Percentiles rank a stretch among this genome's conserved stretches.
phyloP scores from a whole-genome alignment of 2,329 filamentous ascomycete genomes.

The Alternaria atra region DNA sequence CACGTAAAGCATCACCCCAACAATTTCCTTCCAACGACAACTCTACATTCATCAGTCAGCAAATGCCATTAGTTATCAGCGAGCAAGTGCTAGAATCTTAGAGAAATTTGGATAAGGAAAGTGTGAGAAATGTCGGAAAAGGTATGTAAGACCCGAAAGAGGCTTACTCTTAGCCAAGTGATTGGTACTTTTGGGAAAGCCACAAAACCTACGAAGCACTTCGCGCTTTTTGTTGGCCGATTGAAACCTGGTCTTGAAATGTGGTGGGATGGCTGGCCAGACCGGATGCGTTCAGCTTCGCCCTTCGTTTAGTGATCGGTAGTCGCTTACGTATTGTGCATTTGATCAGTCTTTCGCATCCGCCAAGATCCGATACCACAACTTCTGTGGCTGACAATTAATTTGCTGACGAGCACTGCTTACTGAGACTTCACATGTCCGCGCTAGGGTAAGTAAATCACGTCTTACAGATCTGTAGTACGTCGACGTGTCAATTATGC shows the following conservation, averaged over 20 bases:
- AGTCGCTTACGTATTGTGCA: not conserved
- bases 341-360: not conserved
- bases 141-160: not conserved
- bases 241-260: not conserved
- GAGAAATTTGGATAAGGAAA: not conserved
- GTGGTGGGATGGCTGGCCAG: not conserved
- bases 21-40: not conserved
- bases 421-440: not conserved
- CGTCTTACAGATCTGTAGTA: not conserved
- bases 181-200: not conserved
- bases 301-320: not conserved
- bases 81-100: not conserved
- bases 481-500: not conserved
- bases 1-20: not conserved
- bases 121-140: not conserved
- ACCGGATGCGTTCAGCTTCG: not conserved
- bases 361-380: constrained; percentile 1
- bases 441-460: not conserved
- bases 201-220: not conserved
- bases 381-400: not conserved
- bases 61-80: not conserved
- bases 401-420: not conserved
- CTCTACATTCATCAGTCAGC: not conserved
- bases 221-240: not conserved
- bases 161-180: not conserved